A percentile compares a stretch with the other conserved stretches of the same genome.
Evolutionary conservation across 2,329 filamentous ascomycete species (phyloP).

Genomic region (Phoma sp.): DNA sequence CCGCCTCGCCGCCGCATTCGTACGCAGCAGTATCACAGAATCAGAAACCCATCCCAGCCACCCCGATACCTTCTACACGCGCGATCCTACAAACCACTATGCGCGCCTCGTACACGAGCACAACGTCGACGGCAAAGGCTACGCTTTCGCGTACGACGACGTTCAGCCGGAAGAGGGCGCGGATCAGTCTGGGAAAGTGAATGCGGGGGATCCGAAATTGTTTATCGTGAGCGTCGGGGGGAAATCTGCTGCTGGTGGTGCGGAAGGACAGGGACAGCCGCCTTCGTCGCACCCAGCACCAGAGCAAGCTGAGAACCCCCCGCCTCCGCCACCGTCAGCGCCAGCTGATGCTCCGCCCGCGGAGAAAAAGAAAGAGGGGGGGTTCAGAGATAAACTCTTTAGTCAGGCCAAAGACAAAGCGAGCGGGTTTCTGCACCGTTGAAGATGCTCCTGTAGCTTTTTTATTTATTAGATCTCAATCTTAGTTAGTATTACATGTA

Average conservation of each 20-base stretch:
- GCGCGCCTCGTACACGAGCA: conserved; percentile 12
- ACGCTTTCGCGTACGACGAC: conserved; percentile 15
- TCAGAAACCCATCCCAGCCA: conserved; percentile 1
- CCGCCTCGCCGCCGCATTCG: conserved; percentile 9
- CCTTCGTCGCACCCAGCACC: too few species aligned
- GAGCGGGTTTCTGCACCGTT: conserved; percentile 1
- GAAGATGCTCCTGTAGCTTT: too few species aligned
- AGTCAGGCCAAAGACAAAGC: conserved; percentile 6
- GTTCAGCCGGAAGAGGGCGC: conserved; percentile 6
- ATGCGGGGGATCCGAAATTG: conserved; percentile 11
- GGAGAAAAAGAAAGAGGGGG: not conserved
- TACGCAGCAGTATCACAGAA: conserved; percentile 2
- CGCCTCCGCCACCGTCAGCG: not conserved
- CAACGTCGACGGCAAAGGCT: conserved; percentile 10
- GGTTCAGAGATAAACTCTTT: conserved; percentile 1
- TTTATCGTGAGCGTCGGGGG: conserved; percentile 7
- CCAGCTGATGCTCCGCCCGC: not conserved
- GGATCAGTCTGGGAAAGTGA: conserved; percentile 13
- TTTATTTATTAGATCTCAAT: too few species aligned
- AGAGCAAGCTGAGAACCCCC: not conserved
- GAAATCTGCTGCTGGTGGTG: not conserved
- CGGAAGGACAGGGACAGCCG: not conserved
- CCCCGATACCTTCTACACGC: conserved; percentile 8
- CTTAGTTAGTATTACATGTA: too few species aligned
- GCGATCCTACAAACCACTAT: conserved; percentile 13